phyloP scores from a whole-genome alignment of 2,329 filamentous ascomycete genomes.

The Pyricularia sp. region DNA sequence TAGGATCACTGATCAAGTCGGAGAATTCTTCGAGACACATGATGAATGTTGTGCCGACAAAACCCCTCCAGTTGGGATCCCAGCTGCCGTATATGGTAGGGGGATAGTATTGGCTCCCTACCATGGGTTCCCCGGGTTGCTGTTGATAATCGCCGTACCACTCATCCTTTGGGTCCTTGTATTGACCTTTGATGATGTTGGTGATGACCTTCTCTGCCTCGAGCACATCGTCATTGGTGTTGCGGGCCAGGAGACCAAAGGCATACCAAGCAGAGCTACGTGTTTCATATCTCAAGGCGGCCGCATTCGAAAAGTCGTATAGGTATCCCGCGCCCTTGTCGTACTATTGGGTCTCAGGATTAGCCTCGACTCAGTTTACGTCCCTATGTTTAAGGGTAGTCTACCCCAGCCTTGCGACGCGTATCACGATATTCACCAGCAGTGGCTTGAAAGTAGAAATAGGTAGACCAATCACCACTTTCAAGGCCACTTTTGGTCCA shows the following conservation, averaged over 20 bases:
- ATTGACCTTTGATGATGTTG: constrained; percentile 43
- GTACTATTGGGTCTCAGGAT: constrained; percentile 22
- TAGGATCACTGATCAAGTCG: constrained; percentile 28
- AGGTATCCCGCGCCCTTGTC: constrained; percentile 42
- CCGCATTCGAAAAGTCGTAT: constrained; percentile 33
- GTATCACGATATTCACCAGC: background rate
- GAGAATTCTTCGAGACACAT: constrained; percentile 50
- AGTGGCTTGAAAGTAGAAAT: background rate
- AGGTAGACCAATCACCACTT: background rate
- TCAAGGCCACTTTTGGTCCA: background rate
- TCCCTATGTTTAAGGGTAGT: background rate
- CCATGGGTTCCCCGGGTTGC: constrained; percentile 46
- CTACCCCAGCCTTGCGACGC: background rate
- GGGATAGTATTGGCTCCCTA: constrained; percentile 41
- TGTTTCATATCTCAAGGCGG: constrained; percentile 45
- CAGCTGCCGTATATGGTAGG: constrained; percentile 38
- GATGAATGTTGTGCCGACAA: constrained; percentile 49
- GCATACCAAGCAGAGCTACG: constrained; percentile 51
- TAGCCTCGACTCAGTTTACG: background rate
- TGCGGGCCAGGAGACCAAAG: constrained; percentile 45
- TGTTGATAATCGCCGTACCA: constrained; percentile 45
- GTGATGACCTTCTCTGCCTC: constrained; percentile 43
- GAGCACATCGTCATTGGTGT: constrained; percentile 35
- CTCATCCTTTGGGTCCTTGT: constrained; percentile 38
- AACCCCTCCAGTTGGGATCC: constrained; percentile 58